Percentiles rank a stretch among this genome's conserved stretches.
Evolutionary conservation across 768 basidiomycete genomes (phyloP).

Genomic region (Lactarius pseudohatsudake): DNA sequence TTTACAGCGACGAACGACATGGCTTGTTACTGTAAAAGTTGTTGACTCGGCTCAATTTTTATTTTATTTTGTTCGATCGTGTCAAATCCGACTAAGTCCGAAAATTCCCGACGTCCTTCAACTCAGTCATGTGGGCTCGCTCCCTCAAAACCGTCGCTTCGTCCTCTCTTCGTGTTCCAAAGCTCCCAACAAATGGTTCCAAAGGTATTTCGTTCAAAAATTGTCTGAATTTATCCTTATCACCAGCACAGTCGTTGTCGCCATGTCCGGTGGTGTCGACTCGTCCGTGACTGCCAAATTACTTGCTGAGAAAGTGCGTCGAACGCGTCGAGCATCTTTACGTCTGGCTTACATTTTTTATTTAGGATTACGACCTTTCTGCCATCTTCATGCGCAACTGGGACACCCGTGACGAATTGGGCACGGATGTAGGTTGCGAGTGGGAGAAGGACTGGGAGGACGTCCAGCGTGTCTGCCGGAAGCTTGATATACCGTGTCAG

Average conservation of each 20-base stretch:
- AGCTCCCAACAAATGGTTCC: constrained; percentile 33
- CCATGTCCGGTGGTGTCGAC: constrained; percentile 96
- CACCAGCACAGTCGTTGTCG: constrained; percentile 65
- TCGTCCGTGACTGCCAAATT: constrained; percentile 86
- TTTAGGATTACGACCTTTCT: constrained; percentile 75
- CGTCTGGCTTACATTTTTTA: background rate
- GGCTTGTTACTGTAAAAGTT: background rate
- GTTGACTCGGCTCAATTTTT: background rate
- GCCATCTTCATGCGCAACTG: constrained; percentile 97
- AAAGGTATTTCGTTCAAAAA: constrained; percentile 29
- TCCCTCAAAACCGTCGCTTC: constrained; percentile 5
- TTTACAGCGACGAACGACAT: constrained; percentile 47
- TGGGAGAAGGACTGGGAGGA: constrained; percentile 97
- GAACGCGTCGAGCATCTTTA: background rate
- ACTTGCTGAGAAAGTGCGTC: constrained; percentile 59
- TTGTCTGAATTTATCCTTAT: background rate
- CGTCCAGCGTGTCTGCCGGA: constrained; percentile 75
- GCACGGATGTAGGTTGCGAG: constrained; percentile 80
- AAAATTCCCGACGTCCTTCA: constrained; percentile 9
- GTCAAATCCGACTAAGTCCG: constrained; percentile 20
- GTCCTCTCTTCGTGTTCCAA: constrained; percentile 7
- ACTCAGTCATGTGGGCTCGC: constrained; percentile 15
- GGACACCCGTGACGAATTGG: constrained; percentile 83
- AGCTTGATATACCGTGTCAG: constrained; percentile 68
- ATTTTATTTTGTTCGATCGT: constrained; percentile 4